A percentile compares a stretch with the other conserved stretches of the same genome.
phyloP scores from a whole-genome alignment of 2,329 filamentous ascomycete species.

The Fusarium irregulare region DNA sequence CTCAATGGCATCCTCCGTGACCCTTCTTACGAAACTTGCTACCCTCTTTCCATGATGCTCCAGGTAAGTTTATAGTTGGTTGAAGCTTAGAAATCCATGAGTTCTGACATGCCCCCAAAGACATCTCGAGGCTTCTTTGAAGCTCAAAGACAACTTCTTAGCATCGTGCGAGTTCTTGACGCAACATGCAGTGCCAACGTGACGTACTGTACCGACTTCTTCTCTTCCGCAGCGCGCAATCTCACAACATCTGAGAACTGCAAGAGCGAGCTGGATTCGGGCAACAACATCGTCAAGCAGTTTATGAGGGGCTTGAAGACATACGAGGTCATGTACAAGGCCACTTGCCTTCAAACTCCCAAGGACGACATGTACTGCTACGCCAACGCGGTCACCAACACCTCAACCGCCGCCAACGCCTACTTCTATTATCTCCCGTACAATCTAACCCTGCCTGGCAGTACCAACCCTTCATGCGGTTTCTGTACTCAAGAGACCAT shows the following conservation, averaged over 20 bases:
- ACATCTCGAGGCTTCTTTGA: constrained; percentile 88
- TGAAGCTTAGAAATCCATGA: too few relatives aligned
- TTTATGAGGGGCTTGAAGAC: constrained; percentile 80
- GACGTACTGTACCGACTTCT: constrained; percentile 71
- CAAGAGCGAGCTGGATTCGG: constrained; percentile 72
- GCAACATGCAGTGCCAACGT: constrained; percentile 78
- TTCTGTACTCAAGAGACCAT: constrained; percentile 83
- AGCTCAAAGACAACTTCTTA: constrained; percentile 74
- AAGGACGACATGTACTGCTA: constrained; percentile 79
- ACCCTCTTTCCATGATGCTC: constrained; percentile 86
- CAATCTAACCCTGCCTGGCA: constrained; percentile 75
- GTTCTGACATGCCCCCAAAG: constrained; percentile 55
- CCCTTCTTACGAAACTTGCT: constrained; percentile 76
- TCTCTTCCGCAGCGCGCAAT: constrained; percentile 72
- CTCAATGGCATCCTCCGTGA: constrained; percentile 75
- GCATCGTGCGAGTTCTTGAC: constrained; percentile 82
- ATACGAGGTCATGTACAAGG: constrained; percentile 82
- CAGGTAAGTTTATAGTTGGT: constrained; percentile 65
- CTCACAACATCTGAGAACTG: constrained; percentile 74
- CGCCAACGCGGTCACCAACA: constrained; percentile 84
- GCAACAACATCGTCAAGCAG: constrained; percentile 77
- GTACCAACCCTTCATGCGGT: constrained; percentile 78
- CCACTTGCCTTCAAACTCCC: constrained; percentile 80
- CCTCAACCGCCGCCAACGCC: constrained; percentile 73
- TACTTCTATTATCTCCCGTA: constrained; percentile 90